phyloP scores from a whole-genome alignment of 768 basidiomycete species.

The Boletus patriciae region DNA sequence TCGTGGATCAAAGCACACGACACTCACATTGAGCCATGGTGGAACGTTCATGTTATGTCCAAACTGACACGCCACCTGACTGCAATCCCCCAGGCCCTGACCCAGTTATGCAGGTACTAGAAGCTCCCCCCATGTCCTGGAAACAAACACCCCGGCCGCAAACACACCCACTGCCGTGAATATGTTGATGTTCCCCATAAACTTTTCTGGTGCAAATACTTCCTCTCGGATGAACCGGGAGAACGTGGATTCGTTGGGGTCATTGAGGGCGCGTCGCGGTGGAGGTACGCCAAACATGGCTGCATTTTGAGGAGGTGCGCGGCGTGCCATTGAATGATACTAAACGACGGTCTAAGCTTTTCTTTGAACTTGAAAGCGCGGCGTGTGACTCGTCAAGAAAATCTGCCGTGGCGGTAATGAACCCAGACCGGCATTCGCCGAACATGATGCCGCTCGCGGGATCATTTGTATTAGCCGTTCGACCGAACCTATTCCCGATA shows the following conservation, averaged over 20 bases:
- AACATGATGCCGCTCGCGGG: slow-evolving; percentile 1
- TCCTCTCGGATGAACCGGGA: slow-evolving; percentile 57
- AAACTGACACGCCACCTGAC: neutral
- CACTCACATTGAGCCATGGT: slow-evolving; percentile 8
- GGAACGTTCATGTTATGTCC: neutral
- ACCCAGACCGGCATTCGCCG: slow-evolving; percentile 17
- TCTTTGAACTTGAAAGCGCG: neutral
- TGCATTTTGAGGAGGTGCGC: slow-evolving; percentile 55
- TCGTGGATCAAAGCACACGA: neutral
- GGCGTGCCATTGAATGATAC: slow-evolving; percentile 60
- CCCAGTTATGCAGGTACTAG: slow-evolving; percentile 59
- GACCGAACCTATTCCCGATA: no score
- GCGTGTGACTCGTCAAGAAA: neutral
- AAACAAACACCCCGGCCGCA: slow-evolving; percentile 64
- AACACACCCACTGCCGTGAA: slow-evolving; percentile 66
- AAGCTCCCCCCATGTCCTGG: slow-evolving; percentile 76
- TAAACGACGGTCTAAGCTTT: neutral
- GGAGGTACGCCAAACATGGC: slow-evolving; percentile 49
- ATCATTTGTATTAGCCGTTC: neutral
- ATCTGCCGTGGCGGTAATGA: neutral
- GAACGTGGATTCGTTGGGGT: slow-evolving; percentile 65
- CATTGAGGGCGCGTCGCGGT: slow-evolving; percentile 43
- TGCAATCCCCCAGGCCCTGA: neutral
- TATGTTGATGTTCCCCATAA: slow-evolving; percentile 72
- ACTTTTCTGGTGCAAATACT: slow-evolving; percentile 70